Evolutionary conservation across 2,329 filamentous ascomycete genomes (phyloP), one percentile per base, ranked within the genome.

Genomic region (Diaporthe australafricana): DNA sequence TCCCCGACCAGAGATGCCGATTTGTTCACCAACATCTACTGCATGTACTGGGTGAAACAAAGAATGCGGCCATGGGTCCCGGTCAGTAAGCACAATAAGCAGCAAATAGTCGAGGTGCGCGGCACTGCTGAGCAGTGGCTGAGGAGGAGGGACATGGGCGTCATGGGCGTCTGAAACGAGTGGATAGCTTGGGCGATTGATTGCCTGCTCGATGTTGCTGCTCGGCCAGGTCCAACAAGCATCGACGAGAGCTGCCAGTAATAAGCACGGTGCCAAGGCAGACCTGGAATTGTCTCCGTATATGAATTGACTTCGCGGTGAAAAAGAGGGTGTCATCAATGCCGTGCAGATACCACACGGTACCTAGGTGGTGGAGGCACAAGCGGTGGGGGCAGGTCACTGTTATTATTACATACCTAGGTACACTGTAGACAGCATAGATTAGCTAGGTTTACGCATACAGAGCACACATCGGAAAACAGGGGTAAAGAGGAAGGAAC

Each of bases 401-500:
- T 60, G 35, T 62, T 14, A 62, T 20, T 22, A 11, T 6, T 11
- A 2, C 14, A n/a, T n/a, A n/a, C n/a, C n/a, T n/a, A n/a, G n/a
- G n/a, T n/a, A n/a, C 8, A 57, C 9, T 40, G 38, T 57, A 11
- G 30, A 25, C 16, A 20, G 52, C 30, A 55, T n/a, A 32, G 52
- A 27, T 30, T 47, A n/a, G n/a, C n/a, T n/a, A n/a, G n/a, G n/a
- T n/a, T n/a, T n/a, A n/a, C n/a, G n/a, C n/a, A n/a, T n/a, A 27
- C 55, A 42, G 55, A 42, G 32, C 17, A 27, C 35, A 22, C 27
- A 38, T 20, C 30, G 60, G 30, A 65, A 48, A 50, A 50, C 42
- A 65, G 27, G 60, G 60, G 60, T 48, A 35, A 25, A 65, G 42
- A 48, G 45, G 45, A 65, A 65, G 60, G 45, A 65, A 65, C 42